A percentile compares a stretch with the other conserved stretches of the same genome.
phyloP scores from a whole-genome alignment of 495 filamentous ascomycete species.

The Hypoxylon subgilvum region DNA sequence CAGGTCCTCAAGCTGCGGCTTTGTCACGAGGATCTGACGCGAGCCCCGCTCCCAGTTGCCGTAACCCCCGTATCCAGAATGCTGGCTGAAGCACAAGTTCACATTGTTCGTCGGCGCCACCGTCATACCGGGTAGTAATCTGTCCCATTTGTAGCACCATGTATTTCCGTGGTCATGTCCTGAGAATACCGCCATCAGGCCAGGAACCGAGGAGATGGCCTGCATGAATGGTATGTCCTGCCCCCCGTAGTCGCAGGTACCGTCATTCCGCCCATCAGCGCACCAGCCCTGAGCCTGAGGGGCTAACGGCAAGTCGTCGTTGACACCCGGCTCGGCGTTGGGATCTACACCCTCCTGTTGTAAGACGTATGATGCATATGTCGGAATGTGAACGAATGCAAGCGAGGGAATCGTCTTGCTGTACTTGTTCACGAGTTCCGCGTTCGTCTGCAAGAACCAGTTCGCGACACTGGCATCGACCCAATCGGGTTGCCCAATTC shows the following conservation, averaged over 20 bases:
- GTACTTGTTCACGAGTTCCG: slow-evolving; percentile 49
- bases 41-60: slow-evolving; percentile 66
- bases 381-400: slow-evolving; percentile 77
- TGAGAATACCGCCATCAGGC: slow-evolving; percentile 67
- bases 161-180: slow-evolving; percentile 76
- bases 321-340: slow-evolving; percentile 65
- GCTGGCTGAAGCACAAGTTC: slow-evolving; percentile 71
- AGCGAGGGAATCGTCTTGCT: slow-evolving; percentile 62
- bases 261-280: slow-evolving; percentile 48
- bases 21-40: slow-evolving; percentile 61
- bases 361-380: slow-evolving; percentile 59
- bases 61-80: slow-evolving; percentile 75
- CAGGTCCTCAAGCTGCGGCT: slow-evolving; percentile 43
- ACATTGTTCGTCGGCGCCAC: slow-evolving; percentile 43
- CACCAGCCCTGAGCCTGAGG: slow-evolving; percentile 59
- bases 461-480: slow-evolving; percentile 55
- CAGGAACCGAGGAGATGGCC: slow-evolving; percentile 60
- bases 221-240: slow-evolving; percentile 71
- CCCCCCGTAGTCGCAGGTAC: slow-evolving; percentile 51
- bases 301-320: slow-evolving; percentile 65
- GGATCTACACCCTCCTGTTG: slow-evolving; percentile 51
- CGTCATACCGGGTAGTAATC: slow-evolving; percentile 36
- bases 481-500: slow-evolving; percentile 51
- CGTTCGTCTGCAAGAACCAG: slow-evolving; percentile 65
- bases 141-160: slow-evolving; percentile 64